Base-by-base conservation (phyloP, 2,329 filamentous ascomycete species). In the Ophiocordyceps camponoti-rufipedis region DNA sequence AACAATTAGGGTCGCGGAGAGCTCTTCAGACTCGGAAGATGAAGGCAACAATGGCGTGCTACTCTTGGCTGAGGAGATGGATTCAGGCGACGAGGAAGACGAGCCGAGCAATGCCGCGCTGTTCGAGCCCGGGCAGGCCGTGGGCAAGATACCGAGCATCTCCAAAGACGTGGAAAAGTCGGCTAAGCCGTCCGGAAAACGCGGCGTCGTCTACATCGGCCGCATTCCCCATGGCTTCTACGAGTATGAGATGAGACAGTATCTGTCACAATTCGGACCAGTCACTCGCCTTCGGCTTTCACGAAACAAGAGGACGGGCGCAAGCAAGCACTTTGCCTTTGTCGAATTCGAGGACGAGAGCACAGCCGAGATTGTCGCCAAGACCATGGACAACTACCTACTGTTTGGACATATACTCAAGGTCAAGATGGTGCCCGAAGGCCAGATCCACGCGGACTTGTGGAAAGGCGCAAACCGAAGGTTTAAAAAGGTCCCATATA, bases 321-420 rank as follows among this genome's bases (percentile, higher is more conserved):
- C 78, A 48, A 87, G 83, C 60, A 94, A 91, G 69, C 91, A 96
- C 69, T 94, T 83, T 58, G 91, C 86, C 31, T 98, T 95, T 62
- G 74, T 98, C 57, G 86, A 98, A 65, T 98, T 98, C 57, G 67
- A 71, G 32, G 80, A 86, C 47, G 84, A 87, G 43, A 66, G 64
- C 51, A 75, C 74, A n/a, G 89, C 91, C 38, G 82, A 85, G 55
- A 87, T 96, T 54, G 89, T 94, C 29, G 82, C 85, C 44, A 85
- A 87, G 66, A 94, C 91, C 19, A 98, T 98, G 91, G 78, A 95
- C 70, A 93, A 88, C 66, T 98, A 98, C 64, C 77, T 96, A 38
- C 74, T 98, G 58, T 96, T 94, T 61, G 85, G 86, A 6, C 89
- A 95, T 61, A 83, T 96, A 50, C 71, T 98, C 54, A 89, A 93